Evolutionary conservation across 306 rosid genomes (phyloP).

Genomic region (Vicia villosa): DNA sequence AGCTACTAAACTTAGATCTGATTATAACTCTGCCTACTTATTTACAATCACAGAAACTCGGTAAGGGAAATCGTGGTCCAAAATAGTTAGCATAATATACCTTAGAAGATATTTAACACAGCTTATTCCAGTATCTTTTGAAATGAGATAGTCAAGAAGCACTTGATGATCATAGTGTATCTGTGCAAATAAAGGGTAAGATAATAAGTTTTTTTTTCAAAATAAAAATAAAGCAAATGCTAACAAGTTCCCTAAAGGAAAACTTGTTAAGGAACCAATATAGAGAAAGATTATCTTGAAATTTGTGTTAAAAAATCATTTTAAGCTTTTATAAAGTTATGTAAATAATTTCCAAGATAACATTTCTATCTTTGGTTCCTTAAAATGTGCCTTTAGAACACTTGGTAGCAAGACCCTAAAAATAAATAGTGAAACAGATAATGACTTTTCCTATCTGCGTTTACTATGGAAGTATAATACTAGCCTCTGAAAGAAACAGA

Average conservation of each 20-base stretch:
- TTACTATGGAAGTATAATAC: conserved; percentile 22
- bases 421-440: conserved; percentile 20
- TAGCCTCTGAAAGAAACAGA: conserved; percentile 78
- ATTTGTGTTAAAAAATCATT: too few species aligned
- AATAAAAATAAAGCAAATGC: too few species aligned
- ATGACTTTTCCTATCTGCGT: conserved; percentile 12
- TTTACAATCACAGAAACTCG: conserved; percentile 10
- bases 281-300: too few species aligned
- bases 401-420: neutral
- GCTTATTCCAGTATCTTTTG: conserved; percentile 80
- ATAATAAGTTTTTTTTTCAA: conserved; percentile 4
- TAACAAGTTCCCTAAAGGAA: too few species aligned
- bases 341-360: too few species aligned
- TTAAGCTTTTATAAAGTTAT: too few species aligned
- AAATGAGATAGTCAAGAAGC: conserved; percentile 91
- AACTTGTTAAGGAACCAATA: too few species aligned
- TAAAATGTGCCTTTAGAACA: too few species aligned
- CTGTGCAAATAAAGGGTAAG: conserved; percentile 50
- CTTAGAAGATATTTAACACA: conserved; percentile 87
- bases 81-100: conserved; percentile 38
- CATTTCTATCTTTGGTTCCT: too few species aligned
- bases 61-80: neutral
- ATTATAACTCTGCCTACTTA: conserved; percentile 1
- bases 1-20: conserved; percentile 17
- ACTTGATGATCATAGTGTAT: conserved; percentile 91